Percentiles rank a stretch among this genome's conserved stretches.
These are phyloP conservation scores for Forsythia viridissima DNA, from an alignment of 257 asterid genomes.

Conservation along the genomic window DNA sequence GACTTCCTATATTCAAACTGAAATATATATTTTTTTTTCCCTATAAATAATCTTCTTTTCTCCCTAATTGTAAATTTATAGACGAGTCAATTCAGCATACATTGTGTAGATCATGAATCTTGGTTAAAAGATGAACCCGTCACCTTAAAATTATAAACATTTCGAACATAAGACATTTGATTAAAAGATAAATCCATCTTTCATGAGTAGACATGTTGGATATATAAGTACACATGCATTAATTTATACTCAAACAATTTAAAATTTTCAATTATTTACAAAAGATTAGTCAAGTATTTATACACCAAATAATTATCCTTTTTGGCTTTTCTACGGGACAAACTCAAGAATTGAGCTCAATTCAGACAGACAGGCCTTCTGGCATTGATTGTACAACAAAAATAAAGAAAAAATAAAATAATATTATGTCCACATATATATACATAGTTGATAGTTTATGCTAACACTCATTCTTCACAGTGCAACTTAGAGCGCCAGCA, in stretches of 20 bases:
- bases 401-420: too few species aligned
- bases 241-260: too few species aligned
- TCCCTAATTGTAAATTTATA: too few species aligned
- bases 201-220: too few species aligned
- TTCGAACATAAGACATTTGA: neutral
- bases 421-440: too few species aligned
- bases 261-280: too few species aligned
- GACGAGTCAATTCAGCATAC: neutral
- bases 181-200: too few species aligned
- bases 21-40: too few species aligned
- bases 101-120: neutral
- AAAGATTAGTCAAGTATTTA: too few species aligned
- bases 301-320: neutral
- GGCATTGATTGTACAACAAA: neutral
- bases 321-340: neutral
- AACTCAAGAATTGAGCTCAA: neutral
- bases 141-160: neutral
- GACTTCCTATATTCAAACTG: too few species aligned
- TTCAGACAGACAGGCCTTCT: neutral
- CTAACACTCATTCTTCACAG: neutral
- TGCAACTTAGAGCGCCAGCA: constrained; percentile 65
- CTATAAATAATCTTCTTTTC: too few species aligned
- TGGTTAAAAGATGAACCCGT: neutral
- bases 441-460: neutral
- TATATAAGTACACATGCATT: too few species aligned